Percentiles rank a stretch among this genome's conserved stretches.
phyloP scores from a whole-genome alignment of 1,139 yeast genomes.

The Candida tetrigidarum region DNA sequence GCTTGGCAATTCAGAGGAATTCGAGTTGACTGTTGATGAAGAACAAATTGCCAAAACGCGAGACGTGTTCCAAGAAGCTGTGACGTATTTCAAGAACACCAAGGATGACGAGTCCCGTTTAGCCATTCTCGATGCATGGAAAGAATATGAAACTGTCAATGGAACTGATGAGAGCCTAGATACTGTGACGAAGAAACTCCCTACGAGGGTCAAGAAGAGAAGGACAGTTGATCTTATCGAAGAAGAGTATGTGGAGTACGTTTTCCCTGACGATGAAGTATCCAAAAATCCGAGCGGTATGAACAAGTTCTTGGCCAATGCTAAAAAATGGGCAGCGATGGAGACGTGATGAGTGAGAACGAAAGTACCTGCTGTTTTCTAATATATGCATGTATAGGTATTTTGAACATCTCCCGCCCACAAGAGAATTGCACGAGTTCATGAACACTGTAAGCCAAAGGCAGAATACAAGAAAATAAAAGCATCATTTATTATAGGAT shows the following conservation, averaged over 20 bases:
- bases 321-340: constrained; percentile 59
- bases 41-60: constrained; percentile 59
- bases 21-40: constrained; percentile 56
- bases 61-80: constrained; percentile 58
- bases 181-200: constrained; percentile 52
- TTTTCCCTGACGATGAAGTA: constrained; percentile 66
- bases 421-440: no score
- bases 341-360: background rate
- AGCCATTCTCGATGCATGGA: constrained; percentile 64
- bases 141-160: constrained; percentile 64
- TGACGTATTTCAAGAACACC: constrained; percentile 42
- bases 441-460: no score
- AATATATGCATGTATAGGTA: no score
- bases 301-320: constrained; percentile 63
- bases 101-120: constrained; percentile 50
- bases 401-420: background rate
- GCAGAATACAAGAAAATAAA: background rate
- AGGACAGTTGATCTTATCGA: constrained; percentile 47
- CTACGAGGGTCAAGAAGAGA: constrained; percentile 57
- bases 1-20: constrained; percentile 46
- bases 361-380: no score
- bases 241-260: constrained; percentile 64
- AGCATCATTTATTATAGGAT: background rate
- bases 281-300: constrained; percentile 28
- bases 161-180: constrained; percentile 51